Evolutionary conservation across 2,329 filamentous ascomycete genomes (phyloP).

Genomic region (Curvularia lunata): DNA sequence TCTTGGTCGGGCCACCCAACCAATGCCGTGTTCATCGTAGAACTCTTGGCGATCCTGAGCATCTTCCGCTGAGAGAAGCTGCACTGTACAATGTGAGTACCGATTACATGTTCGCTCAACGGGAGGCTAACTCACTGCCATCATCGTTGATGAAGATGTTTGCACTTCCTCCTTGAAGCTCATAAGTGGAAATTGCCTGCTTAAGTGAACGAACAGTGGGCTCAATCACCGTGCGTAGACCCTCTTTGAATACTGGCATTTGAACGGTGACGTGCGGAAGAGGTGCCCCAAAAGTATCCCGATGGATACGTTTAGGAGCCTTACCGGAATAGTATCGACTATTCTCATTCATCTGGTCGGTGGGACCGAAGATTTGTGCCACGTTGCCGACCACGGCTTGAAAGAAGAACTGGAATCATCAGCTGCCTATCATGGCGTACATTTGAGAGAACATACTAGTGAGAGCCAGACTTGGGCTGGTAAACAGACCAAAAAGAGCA

Average conservation of each 20-base stretch:
- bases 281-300: slow-evolving; percentile 53
- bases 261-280: slow-evolving; percentile 78
- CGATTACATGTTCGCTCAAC: no score
- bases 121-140: slow-evolving; percentile 51
- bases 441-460: slow-evolving; percentile 48
- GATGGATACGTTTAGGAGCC: slow-evolving; percentile 58
- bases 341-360: slow-evolving; percentile 74
- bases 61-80: slow-evolving; percentile 60
- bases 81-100: slow-evolving; percentile 50
- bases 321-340: slow-evolving; percentile 82
- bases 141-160: slow-evolving; percentile 74
- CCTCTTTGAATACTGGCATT: slow-evolving; percentile 88
- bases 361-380: slow-evolving; percentile 72
- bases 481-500: slow-evolving; percentile 60
- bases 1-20: slow-evolving; percentile 57
- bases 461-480: slow-evolving; percentile 66
- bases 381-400: slow-evolving; percentile 33
- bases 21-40: slow-evolving; percentile 59
- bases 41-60: slow-evolving; percentile 55
- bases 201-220: slow-evolving; percentile 81
- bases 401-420: slow-evolving; percentile 40
- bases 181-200: slow-evolving; percentile 63
- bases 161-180: slow-evolving; percentile 66
- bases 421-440: not conserved
- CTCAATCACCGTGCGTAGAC: slow-evolving; percentile 73